Evolutionary conservation across 2,329 filamentous ascomycete genomes (phyloP).

Genomic region (Colletotrichum eleusines): DNA sequence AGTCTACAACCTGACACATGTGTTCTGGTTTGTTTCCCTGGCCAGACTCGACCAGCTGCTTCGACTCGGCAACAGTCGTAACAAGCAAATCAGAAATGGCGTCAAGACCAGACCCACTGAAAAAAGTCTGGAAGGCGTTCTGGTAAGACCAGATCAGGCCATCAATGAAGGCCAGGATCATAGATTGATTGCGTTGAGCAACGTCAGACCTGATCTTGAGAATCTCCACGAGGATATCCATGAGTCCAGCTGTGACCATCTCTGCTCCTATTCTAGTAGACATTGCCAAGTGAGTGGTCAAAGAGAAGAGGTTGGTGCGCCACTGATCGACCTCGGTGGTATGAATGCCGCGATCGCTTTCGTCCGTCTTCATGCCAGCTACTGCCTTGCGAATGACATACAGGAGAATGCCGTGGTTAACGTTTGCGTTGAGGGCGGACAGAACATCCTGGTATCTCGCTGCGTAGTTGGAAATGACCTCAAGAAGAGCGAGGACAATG

Average conservation of each 20-base stretch:
- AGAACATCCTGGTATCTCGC: conserved; percentile 84
- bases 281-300: conserved; percentile 84
- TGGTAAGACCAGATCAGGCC: conserved; percentile 87
- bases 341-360: conserved; percentile 67
- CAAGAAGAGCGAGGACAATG: conserved; percentile 82
- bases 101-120: conserved; percentile 85
- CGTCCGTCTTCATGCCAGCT: conserved; percentile 77
- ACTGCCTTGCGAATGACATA: conserved; percentile 94
- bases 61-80: conserved; percentile 79
- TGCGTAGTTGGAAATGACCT: conserved; percentile 86
- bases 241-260: conserved; percentile 88
- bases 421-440: conserved; percentile 91
- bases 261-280: conserved; percentile 81
- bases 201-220: conserved; percentile 84
- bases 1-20: conserved; percentile 89
- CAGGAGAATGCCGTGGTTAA: conserved; percentile 94
- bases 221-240: conserved; percentile 91
- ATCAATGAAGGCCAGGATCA: conserved; percentile 88
- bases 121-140: conserved; percentile 86
- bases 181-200: conserved; percentile 85
- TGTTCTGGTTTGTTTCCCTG: conserved; percentile 76
- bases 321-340: conserved; percentile 84
- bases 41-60: conserved; percentile 74
- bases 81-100: conserved; percentile 90
- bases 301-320: conserved; percentile 89